Base-by-base conservation (phyloP, 2,329 filamentous ascomycete species). In the Coniella lustricola region DNA sequence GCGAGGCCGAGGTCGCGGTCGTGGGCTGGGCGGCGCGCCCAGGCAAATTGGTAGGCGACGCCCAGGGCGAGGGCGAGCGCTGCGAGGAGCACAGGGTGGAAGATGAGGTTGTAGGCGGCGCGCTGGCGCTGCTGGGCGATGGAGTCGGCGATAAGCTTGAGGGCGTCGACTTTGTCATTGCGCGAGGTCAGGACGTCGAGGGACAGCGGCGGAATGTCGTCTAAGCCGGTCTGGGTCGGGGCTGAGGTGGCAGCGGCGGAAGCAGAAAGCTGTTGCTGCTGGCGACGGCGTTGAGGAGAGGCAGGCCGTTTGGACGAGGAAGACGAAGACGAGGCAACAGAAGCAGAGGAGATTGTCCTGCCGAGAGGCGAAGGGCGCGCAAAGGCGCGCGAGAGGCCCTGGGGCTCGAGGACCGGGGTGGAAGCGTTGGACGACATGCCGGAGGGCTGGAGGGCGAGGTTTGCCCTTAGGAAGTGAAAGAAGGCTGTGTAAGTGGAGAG, bases 101-200 rank as follows among this genome's bases (percentile, higher is more conserved):
- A 78, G 53, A 87, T 71, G 50, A 93, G 69, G 54, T 78, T 69
- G 47, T 71, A 69, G 36, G 81, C 78, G 17, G 86, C 81, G 8
- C 76, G 68, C 62, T 88, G 83, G 53, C 85, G 81, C 71, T 93
- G 89, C 67, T 95, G 85, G 32, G 87, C 86, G 43, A 94, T 79
- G 50, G 84, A 88, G 66, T 91, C 87, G 52, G 88, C 84, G 34
- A 95, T 75, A 17, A 95, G 77, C 54, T 78, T 77, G 44, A 95
- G 72, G 16, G 84, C 83, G 48, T 81, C 75, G 54, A 81, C 68
- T 61, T 84, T 81, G 62, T 90, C 84, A 44, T 72, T 62, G 43
- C 78, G 69, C 43, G 61, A 60, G 39, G 72, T 71, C 37, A 82
- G 67, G 18, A 76, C 64, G 56, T 80, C 77, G 44, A 86, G 80